A percentile compares a stretch with the other conserved stretches of the same genome.
Conservation (phyloP, 1,139 yeast species). For the Sugiyamaella grinbergsii region DNA sequence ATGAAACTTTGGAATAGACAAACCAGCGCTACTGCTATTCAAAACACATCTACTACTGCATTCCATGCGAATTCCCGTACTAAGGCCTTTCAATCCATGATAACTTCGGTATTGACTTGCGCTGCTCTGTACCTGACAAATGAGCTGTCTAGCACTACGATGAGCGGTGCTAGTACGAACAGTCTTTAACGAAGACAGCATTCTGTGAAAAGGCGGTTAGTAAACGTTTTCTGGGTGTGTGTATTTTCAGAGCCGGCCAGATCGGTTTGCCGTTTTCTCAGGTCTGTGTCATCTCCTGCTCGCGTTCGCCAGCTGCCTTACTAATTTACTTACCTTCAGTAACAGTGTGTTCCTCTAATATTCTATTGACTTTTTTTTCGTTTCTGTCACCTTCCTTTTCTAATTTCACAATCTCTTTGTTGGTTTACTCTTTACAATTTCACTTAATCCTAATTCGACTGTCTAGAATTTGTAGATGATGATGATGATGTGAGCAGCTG, state of each 20-base stretch:
- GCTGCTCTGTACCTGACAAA: constrained; percentile 10
- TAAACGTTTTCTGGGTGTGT: not conserved
- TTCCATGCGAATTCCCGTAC: not conserved
- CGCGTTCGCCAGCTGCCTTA: too few relatives aligned
- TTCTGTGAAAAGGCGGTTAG: not conserved
- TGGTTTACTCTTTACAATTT: too few relatives aligned
- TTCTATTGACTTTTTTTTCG: not conserved
- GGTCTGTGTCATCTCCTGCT: too few relatives aligned
- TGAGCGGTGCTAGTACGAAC: not conserved
- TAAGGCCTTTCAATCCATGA: constrained; percentile 1
- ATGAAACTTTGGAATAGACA: not conserved
- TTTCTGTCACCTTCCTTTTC: not conserved
- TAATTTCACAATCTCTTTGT: not conserved
- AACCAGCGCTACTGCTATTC: not conserved
- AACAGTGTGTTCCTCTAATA: too few relatives aligned
- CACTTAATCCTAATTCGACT: not conserved
- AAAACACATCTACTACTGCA: not conserved
- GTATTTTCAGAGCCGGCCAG: too few relatives aligned
- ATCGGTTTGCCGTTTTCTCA: too few relatives aligned
- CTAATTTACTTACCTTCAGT: too few relatives aligned
- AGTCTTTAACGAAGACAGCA: constrained; percentile 14
- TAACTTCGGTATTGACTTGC: constrained; percentile 5
- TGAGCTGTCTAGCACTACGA: constrained; percentile 2
- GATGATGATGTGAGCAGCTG: not conserved
- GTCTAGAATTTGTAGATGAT: not conserved